Percentiles rank a stretch among this genome's conserved stretches.
Evolutionary conservation across 805 yeast genomes (phyloP).

Genomic region (Alloascoidea hylecoeti): DNA sequence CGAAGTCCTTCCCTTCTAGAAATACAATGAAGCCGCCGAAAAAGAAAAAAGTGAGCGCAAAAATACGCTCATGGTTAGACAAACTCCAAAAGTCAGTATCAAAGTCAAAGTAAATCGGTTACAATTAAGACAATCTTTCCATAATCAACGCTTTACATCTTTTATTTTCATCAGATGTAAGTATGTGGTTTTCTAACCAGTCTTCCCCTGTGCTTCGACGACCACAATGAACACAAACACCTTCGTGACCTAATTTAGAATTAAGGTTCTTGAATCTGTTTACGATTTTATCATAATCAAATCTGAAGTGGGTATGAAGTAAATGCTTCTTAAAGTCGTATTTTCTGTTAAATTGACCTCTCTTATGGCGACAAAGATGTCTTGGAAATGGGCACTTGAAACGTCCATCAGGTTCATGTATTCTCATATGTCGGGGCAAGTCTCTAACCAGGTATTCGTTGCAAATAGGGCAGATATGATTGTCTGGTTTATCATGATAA

Average conservation of each 20-base stretch:
- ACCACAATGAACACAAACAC: conserved; percentile 39
- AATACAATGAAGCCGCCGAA: too few relatives aligned
- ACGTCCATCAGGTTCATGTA: conserved; percentile 41
- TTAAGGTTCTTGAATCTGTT: conserved; percentile 32
- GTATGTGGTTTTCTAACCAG: conserved; percentile 44
- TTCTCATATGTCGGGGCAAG: conserved; percentile 46
- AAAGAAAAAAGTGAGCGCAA: too few relatives aligned
- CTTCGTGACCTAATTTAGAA: conserved; percentile 35
- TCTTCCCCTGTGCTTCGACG: conserved; percentile 28
- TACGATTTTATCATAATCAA: conserved; percentile 28
- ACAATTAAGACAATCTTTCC: too few relatives aligned
- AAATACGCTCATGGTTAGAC: too few relatives aligned
- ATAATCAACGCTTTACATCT: conserved; percentile 5
- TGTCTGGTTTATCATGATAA: conserved; percentile 5
- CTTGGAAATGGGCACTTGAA: conserved; percentile 46
- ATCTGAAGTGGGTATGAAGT: conserved; percentile 42
- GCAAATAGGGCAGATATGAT: conserved; percentile 32
- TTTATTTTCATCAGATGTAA: conserved; percentile 15
- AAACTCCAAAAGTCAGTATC: too few relatives aligned
- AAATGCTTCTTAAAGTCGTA: conserved; percentile 57
- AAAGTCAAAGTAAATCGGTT: too few relatives aligned
- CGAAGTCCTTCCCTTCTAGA: too few relatives aligned
- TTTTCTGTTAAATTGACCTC: conserved; percentile 52
- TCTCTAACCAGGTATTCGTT: conserved; percentile 42
- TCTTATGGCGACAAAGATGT: conserved; percentile 38